Percentiles rank a stretch among this genome's conserved stretches.
Conservation (phyloP, 2,329 filamentous ascomycete genomes). For the Curvularia eragrostidis region DNA sequence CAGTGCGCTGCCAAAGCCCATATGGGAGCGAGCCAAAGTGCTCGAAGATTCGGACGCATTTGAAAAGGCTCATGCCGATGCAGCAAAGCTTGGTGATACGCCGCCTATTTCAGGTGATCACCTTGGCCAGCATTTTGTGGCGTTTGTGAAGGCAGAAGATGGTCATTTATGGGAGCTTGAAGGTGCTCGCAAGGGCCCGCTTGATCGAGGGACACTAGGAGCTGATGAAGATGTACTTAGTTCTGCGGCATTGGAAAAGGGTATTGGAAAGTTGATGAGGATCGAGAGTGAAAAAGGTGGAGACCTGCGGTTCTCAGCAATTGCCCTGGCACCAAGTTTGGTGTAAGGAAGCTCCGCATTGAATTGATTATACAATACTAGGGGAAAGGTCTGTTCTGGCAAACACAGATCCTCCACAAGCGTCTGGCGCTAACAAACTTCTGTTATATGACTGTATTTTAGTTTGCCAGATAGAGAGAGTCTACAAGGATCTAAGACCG, state of each 20-base stretch:
- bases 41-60: slow-evolving; percentile 58
- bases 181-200: slow-evolving; percentile 53
- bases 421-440: too few species aligned
- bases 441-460: too few species aligned
- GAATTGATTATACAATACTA: too few species aligned
- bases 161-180: slow-evolving; percentile 58
- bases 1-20: slow-evolving; percentile 53
- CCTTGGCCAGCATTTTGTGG: slow-evolving; percentile 54
- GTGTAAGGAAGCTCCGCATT: background rate
- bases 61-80: slow-evolving; percentile 53
- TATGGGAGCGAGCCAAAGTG: slow-evolving; percentile 57
- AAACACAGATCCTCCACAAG: too few species aligned
- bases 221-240: slow-evolving; percentile 56
- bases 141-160: slow-evolving; percentile 56
- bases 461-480: background rate
- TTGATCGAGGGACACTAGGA: slow-evolving; percentile 52
- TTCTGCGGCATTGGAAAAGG: slow-evolving; percentile 51
- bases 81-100: slow-evolving; percentile 53
- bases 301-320: slow-evolving; percentile 54
- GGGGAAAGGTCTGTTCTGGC: too few species aligned
- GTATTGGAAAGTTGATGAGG: slow-evolving; percentile 48
- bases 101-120: slow-evolving; percentile 36
- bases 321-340: slow-evolving; percentile 47
- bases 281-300: slow-evolving; percentile 48
- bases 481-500: background rate